Conservation (phyloP, 192 early-diverging fungal species). For the Obelidium mucronatum region DNA sequence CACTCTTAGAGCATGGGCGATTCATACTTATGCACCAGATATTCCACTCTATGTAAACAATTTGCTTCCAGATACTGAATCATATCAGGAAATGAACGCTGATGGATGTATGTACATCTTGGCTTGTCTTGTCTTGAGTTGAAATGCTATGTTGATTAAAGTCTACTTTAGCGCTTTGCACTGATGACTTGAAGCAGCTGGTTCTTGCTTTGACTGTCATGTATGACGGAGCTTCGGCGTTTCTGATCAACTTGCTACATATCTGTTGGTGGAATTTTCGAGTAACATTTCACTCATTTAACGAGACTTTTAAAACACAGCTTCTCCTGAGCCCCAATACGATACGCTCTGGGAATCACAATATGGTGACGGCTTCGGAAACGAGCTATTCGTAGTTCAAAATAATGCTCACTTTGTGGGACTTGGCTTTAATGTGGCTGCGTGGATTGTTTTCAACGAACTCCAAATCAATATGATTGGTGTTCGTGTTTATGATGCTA, state of each 20-base stretch:
- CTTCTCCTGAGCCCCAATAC: slow-evolving; percentile 53
- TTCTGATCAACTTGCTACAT: slow-evolving; percentile 71
- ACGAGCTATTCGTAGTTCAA: slow-evolving; percentile 64
- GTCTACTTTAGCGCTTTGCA: slow-evolving; percentile 38
- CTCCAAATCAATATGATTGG: slow-evolving; percentile 52
- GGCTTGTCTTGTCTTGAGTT: not conserved
- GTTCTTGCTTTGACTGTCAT: slow-evolving; percentile 34
- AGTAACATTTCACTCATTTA: not conserved
- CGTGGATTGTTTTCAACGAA: slow-evolving; percentile 54
- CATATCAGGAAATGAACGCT: slow-evolving; percentile 64
- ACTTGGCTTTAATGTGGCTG: slow-evolving; percentile 62
- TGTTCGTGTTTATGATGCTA: slow-evolving; percentile 1
- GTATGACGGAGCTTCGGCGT: slow-evolving; percentile 57
- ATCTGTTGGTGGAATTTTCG: slow-evolving; percentile 26
- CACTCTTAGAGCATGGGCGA: slow-evolving; percentile 70
- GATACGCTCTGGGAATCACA: slow-evolving; percentile 71
- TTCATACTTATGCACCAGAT: slow-evolving; percentile 64
- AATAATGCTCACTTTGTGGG: slow-evolving; percentile 64
- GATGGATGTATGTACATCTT: slow-evolving; percentile 45
- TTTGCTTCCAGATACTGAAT: slow-evolving; percentile 63
- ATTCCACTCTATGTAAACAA: slow-evolving; percentile 69
- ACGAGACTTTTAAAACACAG: slow-evolving; percentile 33
- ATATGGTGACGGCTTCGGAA: slow-evolving; percentile 74
- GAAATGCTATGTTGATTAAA: not conserved
- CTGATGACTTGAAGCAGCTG: slow-evolving; percentile 53